These are phyloP conservation scores for Hypoxylon perforatum DNA, from an alignment of 495 filamentous ascomycete genomes.

Conservation along the genomic window DNA sequence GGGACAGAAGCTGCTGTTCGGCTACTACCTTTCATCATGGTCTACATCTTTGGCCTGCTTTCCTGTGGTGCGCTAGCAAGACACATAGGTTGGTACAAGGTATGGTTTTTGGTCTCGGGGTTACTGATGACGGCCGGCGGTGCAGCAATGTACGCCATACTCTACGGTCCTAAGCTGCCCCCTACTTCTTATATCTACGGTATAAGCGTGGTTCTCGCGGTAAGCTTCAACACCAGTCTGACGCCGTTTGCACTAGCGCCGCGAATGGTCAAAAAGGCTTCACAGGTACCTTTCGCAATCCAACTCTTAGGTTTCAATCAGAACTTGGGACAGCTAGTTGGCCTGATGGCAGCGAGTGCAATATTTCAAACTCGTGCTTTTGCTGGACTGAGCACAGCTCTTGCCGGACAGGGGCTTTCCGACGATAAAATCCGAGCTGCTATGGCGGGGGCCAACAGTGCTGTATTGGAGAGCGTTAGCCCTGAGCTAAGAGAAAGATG, in stretches of 20 bases:
- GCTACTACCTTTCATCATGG: constrained; percentile 63
- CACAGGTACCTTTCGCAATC: constrained; percentile 64
- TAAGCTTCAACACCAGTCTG: too few species aligned
- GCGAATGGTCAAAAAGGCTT: too few species aligned
- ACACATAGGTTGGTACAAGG: constrained; percentile 63
- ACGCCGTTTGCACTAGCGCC: too few species aligned
- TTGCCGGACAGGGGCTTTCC: constrained; percentile 44
- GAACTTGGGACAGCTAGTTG: constrained; percentile 61
- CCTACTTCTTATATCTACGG: constrained; percentile 54
- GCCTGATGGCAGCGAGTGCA: constrained; percentile 62
- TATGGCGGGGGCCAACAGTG: constrained; percentile 54
- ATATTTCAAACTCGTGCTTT: constrained; percentile 62
- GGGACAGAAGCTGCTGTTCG: constrained; percentile 51
- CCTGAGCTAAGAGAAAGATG: constrained; percentile 45
- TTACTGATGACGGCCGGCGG: constrained; percentile 57
- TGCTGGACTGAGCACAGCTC: constrained; percentile 37
- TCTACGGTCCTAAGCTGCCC: too few species aligned
- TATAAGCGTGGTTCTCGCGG: constrained; percentile 58
- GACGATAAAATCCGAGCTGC: constrained; percentile 51
- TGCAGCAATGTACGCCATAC: constrained; percentile 61
- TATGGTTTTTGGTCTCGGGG: constrained; percentile 65
- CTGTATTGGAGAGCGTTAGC: constrained; percentile 48
- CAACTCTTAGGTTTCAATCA: too few species aligned
- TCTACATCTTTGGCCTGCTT: constrained; percentile 54
- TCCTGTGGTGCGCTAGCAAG: constrained; percentile 59